Evolutionary conservation across 805 yeast genomes (phyloP), one percentile per base, ranked within the genome.

Genomic region (Schwanniomyces yamadae): DNA sequence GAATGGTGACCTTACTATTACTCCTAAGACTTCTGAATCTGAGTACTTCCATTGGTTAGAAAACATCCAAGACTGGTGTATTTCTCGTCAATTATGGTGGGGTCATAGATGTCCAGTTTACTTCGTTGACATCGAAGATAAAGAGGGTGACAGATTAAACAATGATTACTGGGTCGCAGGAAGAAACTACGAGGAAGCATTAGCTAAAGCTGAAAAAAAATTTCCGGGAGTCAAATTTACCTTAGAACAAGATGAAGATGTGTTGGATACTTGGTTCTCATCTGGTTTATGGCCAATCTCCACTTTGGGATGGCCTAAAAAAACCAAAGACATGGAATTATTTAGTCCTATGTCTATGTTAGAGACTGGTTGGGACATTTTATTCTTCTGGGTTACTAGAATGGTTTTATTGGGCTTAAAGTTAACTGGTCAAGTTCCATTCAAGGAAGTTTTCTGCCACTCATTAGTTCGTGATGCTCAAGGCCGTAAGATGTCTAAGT

Each of bases 331-430:
- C 59, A 64, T 88, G 75, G 73, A 78, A 51, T 66, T 66, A 34
- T 93, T 87, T 68, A 83, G 79, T 57, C 98, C 99, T 49, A 83
- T 89, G 82, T 82, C 95, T 18, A 72, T 93, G 84, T 72, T 93
- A 55, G 99, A 93, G 69, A 93, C 99, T 34, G 99, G 99, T 52
- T 93, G 99, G 99, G 99, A 91, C 72, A 91, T 91, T 59, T 73
- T 93, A 58, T 93, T 93, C 79, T 93, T 93, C 84, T 93, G 99
- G 99, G 98, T 93, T 35, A 77, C 93, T 19, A 81, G 99, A 69
- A 93, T 93, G 99, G 83, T 91, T 46, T 75, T 91, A 69, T 71
- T 93, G 57, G 93, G 96, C 45, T 62, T 89, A 52, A 90, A 91
- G 66, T 73, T 91, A 62, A 87, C 96, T 17, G 97, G 96, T 34